Evolutionary conservation across 2,329 filamentous ascomycete genomes (phyloP), one percentile per base, ranked within the genome.

Genomic region (Pyrenochaeta sp.): DNA sequence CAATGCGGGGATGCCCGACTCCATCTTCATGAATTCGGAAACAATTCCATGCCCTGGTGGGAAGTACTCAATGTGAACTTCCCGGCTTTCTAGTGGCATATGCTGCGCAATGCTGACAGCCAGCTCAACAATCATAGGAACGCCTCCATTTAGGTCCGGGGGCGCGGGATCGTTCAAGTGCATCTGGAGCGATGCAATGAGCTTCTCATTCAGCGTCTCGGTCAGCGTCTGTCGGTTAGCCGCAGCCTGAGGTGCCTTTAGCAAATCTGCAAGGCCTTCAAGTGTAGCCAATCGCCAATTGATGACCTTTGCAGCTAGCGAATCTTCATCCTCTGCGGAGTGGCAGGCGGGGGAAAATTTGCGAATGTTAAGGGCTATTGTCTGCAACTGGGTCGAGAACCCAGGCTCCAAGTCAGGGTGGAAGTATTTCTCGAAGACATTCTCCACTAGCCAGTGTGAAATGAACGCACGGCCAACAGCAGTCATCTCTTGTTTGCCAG

Each of bases 401-500:
- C 82, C 82, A 0, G 85, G 82, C 46, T 97, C 92, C 11, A 99
- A 83, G 9, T 89, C 89, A 0, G 95, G 95, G 71, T 99, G 95
- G 78, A 99, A 98, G 76, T 90, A 93, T 48, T 89, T 88, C 73
- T 96, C 88, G 73, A 98, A 96, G 37, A 98, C 85, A 70, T 96
- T 91, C 41, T 97, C 91, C 20, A 94, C 88, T 5, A 99, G 79
- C 92, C 94, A 99, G 55, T 88, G 86, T 23, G 90, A 90, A 64
- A 99, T 92, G 60, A 93, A 87, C 11, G 94, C 92, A 48, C 94
- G 87, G 14, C 95, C 95, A 20, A 96, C 90, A 4, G 93, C 93
- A 6, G 92, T 98, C 95, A 99, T 99, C 76, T 99, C 95, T 75
- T 97, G 93, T 71, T 93, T 96, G 56, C 93, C 95, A 9, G 89